A percentile compares a stretch with the other conserved stretches of the same genome.
phyloP scores from a whole-genome alignment of 2,329 filamentous ascomycete genomes.

The Drechslerella dactyloides region DNA sequence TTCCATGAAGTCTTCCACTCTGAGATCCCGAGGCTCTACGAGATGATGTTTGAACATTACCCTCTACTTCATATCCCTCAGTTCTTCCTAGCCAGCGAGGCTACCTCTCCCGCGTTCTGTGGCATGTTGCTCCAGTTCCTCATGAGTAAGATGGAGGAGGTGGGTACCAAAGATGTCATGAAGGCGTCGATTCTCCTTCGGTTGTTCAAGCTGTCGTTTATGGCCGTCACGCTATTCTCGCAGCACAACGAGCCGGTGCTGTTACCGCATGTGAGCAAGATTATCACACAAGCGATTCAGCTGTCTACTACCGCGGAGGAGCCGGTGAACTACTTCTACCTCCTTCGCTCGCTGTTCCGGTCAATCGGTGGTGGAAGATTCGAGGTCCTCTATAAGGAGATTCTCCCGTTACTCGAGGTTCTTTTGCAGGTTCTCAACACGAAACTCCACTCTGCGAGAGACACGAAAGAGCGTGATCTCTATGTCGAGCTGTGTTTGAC shows the following conservation, averaged over 20 bases:
- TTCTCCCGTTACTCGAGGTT: slow-evolving; percentile 95
- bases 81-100: slow-evolving; percentile 98
- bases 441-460: slow-evolving; percentile 84
- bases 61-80: slow-evolving; percentile 93
- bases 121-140: slow-evolving; percentile 97
- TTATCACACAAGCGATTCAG: slow-evolving; percentile 96
- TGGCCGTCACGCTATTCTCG: slow-evolving; percentile 97
- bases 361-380: slow-evolving; percentile 98
- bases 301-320: slow-evolving; percentile 93
- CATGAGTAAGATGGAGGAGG: slow-evolving; percentile 94
- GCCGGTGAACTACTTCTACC: slow-evolving; percentile 97
- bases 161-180: slow-evolving; percentile 87
- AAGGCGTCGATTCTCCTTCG: slow-evolving; percentile 91
- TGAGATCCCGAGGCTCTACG: slow-evolving; percentile 94
- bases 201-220: slow-evolving; percentile 97
- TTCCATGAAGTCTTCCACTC: slow-evolving; percentile 99
- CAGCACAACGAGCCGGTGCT: slow-evolving; percentile 94
- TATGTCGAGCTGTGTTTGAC: slow-evolving; percentile 97
- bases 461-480: slow-evolving; percentile 87
- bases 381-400: slow-evolving; percentile 97
- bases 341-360: slow-evolving; percentile 88
- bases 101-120: slow-evolving; percentile 94
- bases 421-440: slow-evolving; percentile 96
- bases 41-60: slow-evolving; percentile 97
- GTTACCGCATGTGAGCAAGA: slow-evolving; percentile 92